Percentiles rank a stretch among this genome's conserved stretches.
Conservation (phyloP, 257 asterid genomes). For the Eucommia ulmoides region DNA sequence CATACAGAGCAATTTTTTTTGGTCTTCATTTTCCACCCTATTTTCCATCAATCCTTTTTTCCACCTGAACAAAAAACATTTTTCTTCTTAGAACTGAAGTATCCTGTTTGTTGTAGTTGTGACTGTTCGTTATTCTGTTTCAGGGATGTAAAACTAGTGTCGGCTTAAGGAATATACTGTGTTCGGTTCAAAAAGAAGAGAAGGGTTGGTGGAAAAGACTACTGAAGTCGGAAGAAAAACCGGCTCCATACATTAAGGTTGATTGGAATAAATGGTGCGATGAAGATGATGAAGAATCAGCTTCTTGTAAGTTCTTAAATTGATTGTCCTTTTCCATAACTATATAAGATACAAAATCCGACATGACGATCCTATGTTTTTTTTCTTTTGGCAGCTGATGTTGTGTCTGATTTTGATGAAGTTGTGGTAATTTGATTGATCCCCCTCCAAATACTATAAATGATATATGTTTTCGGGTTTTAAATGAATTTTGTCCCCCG, state of each 20-base stretch:
- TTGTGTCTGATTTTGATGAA: slow-evolving; percentile 45
- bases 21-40: no score
- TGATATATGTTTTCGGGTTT: slow-evolving; percentile 4
- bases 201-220: slow-evolving; percentile 84
- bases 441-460: slow-evolving; percentile 7
- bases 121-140: slow-evolving; percentile 16
- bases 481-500: slow-evolving; percentile 15
- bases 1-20: no score
- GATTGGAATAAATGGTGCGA: slow-evolving; percentile 95
- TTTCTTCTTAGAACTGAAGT: slow-evolving; percentile 3
- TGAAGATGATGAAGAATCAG: slow-evolving; percentile 69
- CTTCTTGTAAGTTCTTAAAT: slow-evolving; percentile 39
- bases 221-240: slow-evolving; percentile 66
- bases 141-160: slow-evolving; percentile 72
- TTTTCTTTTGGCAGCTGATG: slow-evolving; percentile 39
- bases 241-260: slow-evolving; percentile 73
- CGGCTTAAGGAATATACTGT: slow-evolving; percentile 61
- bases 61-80: neutral
- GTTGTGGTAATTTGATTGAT: slow-evolving; percentile 32
- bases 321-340: neutral
- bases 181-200: slow-evolving; percentile 56
- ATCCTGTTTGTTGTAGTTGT: no score
- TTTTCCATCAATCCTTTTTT: neutral
- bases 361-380: slow-evolving; percentile 2
- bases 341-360: neutral